Percentiles rank a stretch among this genome's conserved stretches.
Evolutionary conservation across 31 red algal species (phyloP).

Genomic region (Asparagopsis taxiformis): DNA sequence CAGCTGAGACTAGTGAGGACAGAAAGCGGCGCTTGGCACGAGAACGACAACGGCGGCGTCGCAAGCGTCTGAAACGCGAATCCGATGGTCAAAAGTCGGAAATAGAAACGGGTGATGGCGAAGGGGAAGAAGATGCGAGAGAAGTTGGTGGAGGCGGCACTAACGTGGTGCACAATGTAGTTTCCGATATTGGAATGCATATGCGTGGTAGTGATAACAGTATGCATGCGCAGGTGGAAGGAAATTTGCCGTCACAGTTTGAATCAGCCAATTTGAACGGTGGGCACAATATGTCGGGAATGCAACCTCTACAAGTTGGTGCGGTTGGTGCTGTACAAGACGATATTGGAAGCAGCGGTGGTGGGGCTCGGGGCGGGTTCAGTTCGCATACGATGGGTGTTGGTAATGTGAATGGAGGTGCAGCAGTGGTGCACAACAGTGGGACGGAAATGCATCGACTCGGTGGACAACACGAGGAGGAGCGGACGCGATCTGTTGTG

Average conservation of each 20-base stretch:
- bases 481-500: neutral
- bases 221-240: constrained; percentile 2
- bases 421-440: neutral
- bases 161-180: neutral
- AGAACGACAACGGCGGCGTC: constrained; percentile 42
- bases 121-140: neutral
- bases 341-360: constrained; percentile 2
- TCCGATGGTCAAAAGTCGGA: constrained; percentile 4
- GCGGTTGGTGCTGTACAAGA: constrained; percentile 21
- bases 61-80: constrained; percentile 38
- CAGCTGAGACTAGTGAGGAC: constrained; percentile 24
- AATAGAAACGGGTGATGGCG: neutral
- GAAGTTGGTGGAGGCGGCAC: neutral
- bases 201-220: constrained; percentile 1
- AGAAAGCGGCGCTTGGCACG: constrained; percentile 42
- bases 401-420: constrained; percentile 14
- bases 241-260: constrained; percentile 2
- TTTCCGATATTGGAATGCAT: constrained; percentile 4
- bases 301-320: constrained; percentile 21
- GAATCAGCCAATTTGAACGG: constrained; percentile 2
- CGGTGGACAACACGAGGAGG: constrained; percentile 9
- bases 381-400: constrained; percentile 5
- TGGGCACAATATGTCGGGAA: neutral
- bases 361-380: constrained; percentile 7
- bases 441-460: neutral